Evolutionary conservation across 164 flowering plant species (phyloP), one percentile per base, ranked within the genome.

Genomic region (Macadamia tetraphylla): DNA sequence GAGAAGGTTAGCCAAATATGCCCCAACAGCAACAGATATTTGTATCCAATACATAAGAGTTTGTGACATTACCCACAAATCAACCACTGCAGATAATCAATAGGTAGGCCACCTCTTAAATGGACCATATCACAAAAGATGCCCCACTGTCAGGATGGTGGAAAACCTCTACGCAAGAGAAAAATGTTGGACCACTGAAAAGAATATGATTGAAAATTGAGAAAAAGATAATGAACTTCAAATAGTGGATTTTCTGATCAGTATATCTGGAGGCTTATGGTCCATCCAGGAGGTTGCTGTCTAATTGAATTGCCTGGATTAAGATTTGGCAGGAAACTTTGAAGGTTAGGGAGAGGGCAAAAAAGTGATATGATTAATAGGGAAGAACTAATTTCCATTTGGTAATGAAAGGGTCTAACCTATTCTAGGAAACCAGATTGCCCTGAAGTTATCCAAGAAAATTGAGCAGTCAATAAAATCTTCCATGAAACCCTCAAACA

Each of bases 391-490:
- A 13, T 31, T 42, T 8, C 17, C 57, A 13, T 10, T 10, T 5
- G 15, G 29, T 40, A 73, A 51, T 59, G 59, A 70, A 11, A 30
- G 62, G 17, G 51, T 66, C 81, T 49, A 69, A 94, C 99, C 98
- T 72, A 95, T 59, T 81, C 89, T 83, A 1, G 95, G 97, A 74
- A 78, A 81, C 99, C 99, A 95, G 69, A 75, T 66, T 13, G 99
- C 91, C 80, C 79, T 87, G 76, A 92, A 90, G 78, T 91, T 91
- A 46, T 95, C 98, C 86, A 91, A 70, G 72, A 95, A 92, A 63
- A 86, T 84, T 6, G 82, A 74, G 70, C 77, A 79, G 67, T 90
- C 91, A 14, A 82, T 75, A 74, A 88, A 86, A 75, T 88, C 92
- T 68, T 84, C 88, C 85, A 92, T 78, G 66, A 89, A 78, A 75